phyloP scores from a whole-genome alignment of 306 rosid species.

The Casuarina cunninghamiana region DNA sequence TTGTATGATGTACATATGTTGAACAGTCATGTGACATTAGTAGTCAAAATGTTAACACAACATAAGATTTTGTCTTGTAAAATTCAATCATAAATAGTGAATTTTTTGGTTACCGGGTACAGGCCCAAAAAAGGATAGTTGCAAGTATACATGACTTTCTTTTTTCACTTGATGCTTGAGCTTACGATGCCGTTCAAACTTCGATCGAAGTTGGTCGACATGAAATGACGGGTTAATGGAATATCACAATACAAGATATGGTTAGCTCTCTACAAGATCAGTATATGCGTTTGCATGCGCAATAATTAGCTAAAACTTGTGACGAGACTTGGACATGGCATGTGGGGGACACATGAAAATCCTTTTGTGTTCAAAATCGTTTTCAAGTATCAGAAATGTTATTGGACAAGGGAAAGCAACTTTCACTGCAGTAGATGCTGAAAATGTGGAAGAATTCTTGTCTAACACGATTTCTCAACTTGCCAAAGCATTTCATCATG shows the following conservation, averaged over 20 bases:
- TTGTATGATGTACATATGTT: too few relatives aligned
- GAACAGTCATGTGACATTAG: too few relatives aligned
- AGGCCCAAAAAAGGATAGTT: too few relatives aligned
- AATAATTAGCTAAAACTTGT: conserved; percentile 1
- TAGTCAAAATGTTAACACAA: too few relatives aligned
- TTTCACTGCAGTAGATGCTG: background rate
- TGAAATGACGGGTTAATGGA: background rate
- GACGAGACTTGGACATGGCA: too few relatives aligned
- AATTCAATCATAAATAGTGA: too few relatives aligned
- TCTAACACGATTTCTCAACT: background rate
- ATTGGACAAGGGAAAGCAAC: background rate
- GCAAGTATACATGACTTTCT: too few relatives aligned
- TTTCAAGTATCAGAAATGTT: background rate
- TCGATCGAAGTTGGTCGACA: background rate
- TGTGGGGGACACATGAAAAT: background rate
- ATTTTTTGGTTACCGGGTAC: too few relatives aligned
- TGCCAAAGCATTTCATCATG: too few relatives aligned
- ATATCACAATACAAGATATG: background rate
- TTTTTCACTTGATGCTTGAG: too few relatives aligned
- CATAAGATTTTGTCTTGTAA: too few relatives aligned
- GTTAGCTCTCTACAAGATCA: too few relatives aligned
- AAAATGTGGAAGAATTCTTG: background rate
- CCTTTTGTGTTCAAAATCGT: background rate
- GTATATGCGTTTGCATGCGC: background rate
- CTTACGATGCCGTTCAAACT: background rate